A percentile compares a stretch with the other conserved stretches of the same genome.
phyloP scores from a whole-genome alignment of 2,329 filamentous ascomycete species.

The Pseudocercospora eumusae region DNA sequence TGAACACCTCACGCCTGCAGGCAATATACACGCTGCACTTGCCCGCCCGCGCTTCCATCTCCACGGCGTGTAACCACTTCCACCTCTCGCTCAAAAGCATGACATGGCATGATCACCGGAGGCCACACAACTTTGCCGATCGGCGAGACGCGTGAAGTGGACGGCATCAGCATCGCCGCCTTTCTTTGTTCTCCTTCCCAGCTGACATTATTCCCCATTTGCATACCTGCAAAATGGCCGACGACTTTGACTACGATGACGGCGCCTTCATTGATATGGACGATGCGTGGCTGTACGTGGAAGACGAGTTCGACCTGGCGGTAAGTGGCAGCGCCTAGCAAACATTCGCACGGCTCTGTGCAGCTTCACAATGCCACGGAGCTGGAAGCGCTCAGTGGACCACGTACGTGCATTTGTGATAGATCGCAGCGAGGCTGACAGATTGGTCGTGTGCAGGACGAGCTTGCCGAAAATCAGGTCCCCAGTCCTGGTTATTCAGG shows the following conservation, averaged over 20 bases:
- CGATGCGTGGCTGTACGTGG: conserved; percentile 49
- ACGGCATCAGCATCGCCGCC: background rate
- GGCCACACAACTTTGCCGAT: background rate
- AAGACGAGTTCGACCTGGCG: conserved; percentile 46
- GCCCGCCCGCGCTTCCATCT: background rate
- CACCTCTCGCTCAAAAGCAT: background rate
- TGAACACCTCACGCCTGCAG: background rate
- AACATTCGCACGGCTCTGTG: conserved; percentile 7
- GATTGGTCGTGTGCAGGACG: conserved; percentile 41
- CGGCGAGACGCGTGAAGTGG: background rate
- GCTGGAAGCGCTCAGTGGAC: background rate
- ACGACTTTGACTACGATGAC: conserved; percentile 44
- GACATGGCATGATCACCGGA: background rate
- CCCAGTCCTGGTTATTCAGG: conserved; percentile 45
- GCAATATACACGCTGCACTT: background rate
- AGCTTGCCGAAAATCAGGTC: conserved; percentile 52
- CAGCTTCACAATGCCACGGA: background rate
- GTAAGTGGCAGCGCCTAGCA: conserved; percentile 34
- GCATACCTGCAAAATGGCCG: conserved; percentile 27
- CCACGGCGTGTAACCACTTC: background rate
- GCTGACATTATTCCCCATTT: background rate
- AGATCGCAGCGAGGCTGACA: background rate
- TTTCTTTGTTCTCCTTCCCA: conserved; percentile 6
- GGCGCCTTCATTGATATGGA: conserved; percentile 44
- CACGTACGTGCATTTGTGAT: background rate